Percentiles rank a stretch among this genome's conserved stretches.
Evolutionary conservation across 2,329 filamentous ascomycete genomes (phyloP).

Genomic region (Tolypocladium pustulatum): DNA sequence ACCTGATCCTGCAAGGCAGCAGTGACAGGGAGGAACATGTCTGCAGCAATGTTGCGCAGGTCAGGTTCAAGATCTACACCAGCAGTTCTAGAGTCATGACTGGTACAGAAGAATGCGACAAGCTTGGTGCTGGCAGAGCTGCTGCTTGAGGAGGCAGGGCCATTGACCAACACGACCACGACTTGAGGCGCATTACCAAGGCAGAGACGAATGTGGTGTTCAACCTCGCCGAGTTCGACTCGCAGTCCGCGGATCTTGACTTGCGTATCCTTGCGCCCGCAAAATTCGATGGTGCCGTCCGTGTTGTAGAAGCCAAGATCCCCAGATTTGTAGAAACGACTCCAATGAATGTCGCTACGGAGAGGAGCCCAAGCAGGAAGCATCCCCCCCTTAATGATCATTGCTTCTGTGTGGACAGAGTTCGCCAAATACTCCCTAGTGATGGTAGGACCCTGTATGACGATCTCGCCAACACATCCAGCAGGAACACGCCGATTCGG

Average conservation of each 20-base stretch:
- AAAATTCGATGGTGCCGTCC: slow-evolving; percentile 8
- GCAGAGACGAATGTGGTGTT: slow-evolving; percentile 1
- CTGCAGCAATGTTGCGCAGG: neutral
- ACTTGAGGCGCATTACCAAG: neutral
- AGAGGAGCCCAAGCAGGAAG: neutral
- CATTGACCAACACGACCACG: neutral
- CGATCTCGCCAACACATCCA: slow-evolving; percentile 6
- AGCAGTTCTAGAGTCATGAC: neutral
- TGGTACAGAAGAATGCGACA: neutral
- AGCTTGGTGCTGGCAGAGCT: neutral
- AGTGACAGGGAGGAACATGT: neutral
- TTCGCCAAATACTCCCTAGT: slow-evolving; percentile 4
- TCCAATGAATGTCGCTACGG: neutral
- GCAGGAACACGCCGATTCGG: slow-evolving; percentile 1
- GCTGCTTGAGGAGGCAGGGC: neutral
- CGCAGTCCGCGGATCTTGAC: slow-evolving; percentile 12
- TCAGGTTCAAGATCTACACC: neutral
- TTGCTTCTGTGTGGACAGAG: neutral
- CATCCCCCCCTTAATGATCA: neutral
- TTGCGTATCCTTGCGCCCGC: slow-evolving; percentile 1
- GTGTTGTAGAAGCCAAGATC: slow-evolving; percentile 1
- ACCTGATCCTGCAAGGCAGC: neutral
- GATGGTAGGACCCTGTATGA: slow-evolving; percentile 7
- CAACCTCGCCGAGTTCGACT: slow-evolving; percentile 10
- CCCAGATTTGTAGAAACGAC: slow-evolving; percentile 6